Base-by-base conservation (phyloP, 371 early-diverging fungal species). In the Circinella minor region DNA sequence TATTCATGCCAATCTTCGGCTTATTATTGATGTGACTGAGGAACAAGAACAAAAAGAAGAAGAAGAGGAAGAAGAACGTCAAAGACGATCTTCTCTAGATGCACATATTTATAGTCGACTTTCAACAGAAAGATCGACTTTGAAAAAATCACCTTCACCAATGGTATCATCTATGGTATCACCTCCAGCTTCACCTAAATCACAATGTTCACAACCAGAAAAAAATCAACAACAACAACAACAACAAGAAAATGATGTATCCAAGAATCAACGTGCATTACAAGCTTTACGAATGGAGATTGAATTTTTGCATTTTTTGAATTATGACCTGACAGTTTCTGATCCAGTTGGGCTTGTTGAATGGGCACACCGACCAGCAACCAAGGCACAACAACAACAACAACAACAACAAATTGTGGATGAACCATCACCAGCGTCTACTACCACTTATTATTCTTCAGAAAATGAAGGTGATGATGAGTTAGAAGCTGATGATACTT, bases 291-390 rank as follows among this genome's bases (percentile, higher is more conserved):
- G 86, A 11, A 85, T 89, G 88, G 89, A 89, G 66, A 72, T 81
- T 63, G 89, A 89, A 67, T 89, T 89, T 67, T 61, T 89, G 47
- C 82, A 81, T 18, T 85, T 87, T 68, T 66, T 89, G 57, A 77
- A 86, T 18, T 80, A 81, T 66, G 86, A 87, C 66, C 66, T 83
- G 37, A 75, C 77, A 5, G 61, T 77, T 15, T 55, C 72, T 46
- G 78, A 81, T 67, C 78, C 81, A 18, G 54, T 67, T n/a, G 51
- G 70, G 13, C 69, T 82, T 1, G 76, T 82, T 15, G 48, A 65
- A 13, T 82, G 80, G 83, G 80, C 80, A 14, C 72, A 72, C 27
- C 63, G 63, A 57, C 55, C 11, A 11, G 59, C 55, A 8, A 60
- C 67, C 27, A 48, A 37, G 0, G 43, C 18, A 11, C 34, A 54